Conservation (phyloP, 805 yeast genomes). For the Candida hispaniensis region DNA sequence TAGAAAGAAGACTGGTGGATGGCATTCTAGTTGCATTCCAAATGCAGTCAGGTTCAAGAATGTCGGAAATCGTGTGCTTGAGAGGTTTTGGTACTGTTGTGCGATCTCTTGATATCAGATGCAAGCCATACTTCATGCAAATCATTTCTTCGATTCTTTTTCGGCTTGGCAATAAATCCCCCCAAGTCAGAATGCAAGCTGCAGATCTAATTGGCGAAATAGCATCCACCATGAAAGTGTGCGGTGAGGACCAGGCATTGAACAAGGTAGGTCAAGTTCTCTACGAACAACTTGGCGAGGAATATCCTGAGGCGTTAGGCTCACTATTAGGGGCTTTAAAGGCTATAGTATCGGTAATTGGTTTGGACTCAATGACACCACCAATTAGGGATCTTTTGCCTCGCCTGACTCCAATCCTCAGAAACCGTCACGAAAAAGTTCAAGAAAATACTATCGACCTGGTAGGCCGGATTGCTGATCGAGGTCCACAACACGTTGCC, state of each 20-base stretch:
- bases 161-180: slow-evolving; percentile 57
- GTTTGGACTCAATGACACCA: slow-evolving; percentile 57
- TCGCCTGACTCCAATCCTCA: slow-evolving; percentile 78
- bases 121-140: slow-evolving; percentile 60
- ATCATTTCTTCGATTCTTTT: slow-evolving; percentile 63
- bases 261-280: slow-evolving; percentile 62
- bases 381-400: slow-evolving; percentile 76
- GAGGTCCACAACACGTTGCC: slow-evolving; percentile 69
- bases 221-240: slow-evolving; percentile 53
- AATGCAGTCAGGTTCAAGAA: slow-evolving; percentile 42
- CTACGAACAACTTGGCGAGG: slow-evolving; percentile 89
- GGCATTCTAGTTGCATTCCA: slow-evolving; percentile 69
- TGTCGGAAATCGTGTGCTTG: slow-evolving; percentile 44
- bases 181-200: slow-evolving; percentile 71
- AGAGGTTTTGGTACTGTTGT: slow-evolving; percentile 56
- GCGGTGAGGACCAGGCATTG: slow-evolving; percentile 54
- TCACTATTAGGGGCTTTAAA: slow-evolving; percentile 65
- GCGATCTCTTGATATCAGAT: slow-evolving; percentile 48
- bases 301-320: slow-evolving; percentile 86
- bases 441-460: slow-evolving; percentile 72
- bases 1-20: slow-evolving; percentile 62
- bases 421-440: slow-evolving; percentile 82
- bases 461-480: slow-evolving; percentile 71
- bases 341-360: slow-evolving; percentile 49
- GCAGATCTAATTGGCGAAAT: slow-evolving; percentile 62